phyloP scores from a whole-genome alignment of 2,329 filamentous ascomycete species.

The Aspergillus neoniger region DNA sequence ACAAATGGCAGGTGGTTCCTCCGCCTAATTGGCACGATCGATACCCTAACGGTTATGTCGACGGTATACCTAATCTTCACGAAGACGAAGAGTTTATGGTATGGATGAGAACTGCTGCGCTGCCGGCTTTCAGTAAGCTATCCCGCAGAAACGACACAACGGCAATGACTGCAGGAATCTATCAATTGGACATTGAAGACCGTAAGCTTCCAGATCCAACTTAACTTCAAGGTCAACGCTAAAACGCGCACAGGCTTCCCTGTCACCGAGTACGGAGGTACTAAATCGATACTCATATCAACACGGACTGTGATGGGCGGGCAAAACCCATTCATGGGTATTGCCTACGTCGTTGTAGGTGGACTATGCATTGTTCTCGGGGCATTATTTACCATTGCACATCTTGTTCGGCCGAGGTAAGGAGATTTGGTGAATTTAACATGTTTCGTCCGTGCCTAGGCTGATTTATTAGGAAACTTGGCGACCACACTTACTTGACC shows the following conservation, averaged over 20 bases:
- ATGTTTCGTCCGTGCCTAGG: neutral
- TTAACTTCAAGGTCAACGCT: constrained; percentile 12
- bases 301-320: constrained; percentile 92
- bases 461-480: constrained; percentile 71
- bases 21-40: constrained; percentile 81
- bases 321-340: constrained; percentile 92
- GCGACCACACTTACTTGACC: constrained; percentile 94
- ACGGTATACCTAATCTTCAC: constrained; percentile 69
- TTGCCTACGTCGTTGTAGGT: constrained; percentile 91
- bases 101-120: constrained; percentile 96
- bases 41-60: constrained; percentile 71
- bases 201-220: constrained; percentile 59
- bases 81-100: constrained; percentile 87
- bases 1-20: constrained; percentile 66
- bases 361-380: constrained; percentile 90
- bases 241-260: constrained; percentile 67
- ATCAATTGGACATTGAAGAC: constrained; percentile 74
- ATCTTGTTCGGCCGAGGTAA: constrained; percentile 86
- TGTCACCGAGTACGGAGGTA: constrained; percentile 75
- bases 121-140: constrained; percentile 94
- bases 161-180: constrained; percentile 69
- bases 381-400: constrained; percentile 81
- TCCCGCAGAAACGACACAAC: constrained; percentile 76
- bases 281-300: constrained; percentile 85
- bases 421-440: constrained; percentile 25